Evolutionary conservation across 768 basidiomycete species (phyloP), one percentile per base, ranked within the genome.

Genomic region (Amanita pseudoporphyria): DNA sequence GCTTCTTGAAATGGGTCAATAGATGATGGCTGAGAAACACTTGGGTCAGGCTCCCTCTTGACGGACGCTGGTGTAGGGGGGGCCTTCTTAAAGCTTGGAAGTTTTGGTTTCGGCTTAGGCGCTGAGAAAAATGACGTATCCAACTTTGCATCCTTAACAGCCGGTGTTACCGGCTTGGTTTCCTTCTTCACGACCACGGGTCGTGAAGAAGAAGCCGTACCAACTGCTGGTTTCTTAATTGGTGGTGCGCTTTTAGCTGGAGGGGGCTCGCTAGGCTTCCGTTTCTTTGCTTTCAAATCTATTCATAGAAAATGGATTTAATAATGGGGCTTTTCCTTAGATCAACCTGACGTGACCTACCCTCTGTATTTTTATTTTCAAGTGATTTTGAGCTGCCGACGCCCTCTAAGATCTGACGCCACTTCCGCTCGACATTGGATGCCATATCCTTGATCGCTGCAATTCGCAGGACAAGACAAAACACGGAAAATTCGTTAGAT

Each of bases 401-500:
- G 58, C 63, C 59, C 61, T 69, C 69, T 62, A 67, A 54, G 42
- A 87, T 68, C 54, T 70, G 69, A 51, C 85, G 79, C 89, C 88
- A 91, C 71, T 81, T 81, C 60, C 79, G 79, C 68, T 88, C 87
- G 71, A 91, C 73, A 71, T 87, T 89, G 63, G 78, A 79, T 59
- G 88, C 88, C 85, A 91, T 87, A 71, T 91, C 88, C 82, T 89
- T 87, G 83, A 88, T 78, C 70, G 88, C 88, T 91, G 74, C 65
- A 65, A 63, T 70, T 61, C 55, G 48, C 55, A 57, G 62, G 59
- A 66, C 65, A 67, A 66, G 60, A 64, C 59, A 63, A 71, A 69
- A 66, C 65, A 62, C 67, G 64, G 58, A 51, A 60, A 66, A 44
- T 19, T n/a, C n/a, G 84, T 87, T 81, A 87, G 83, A 85, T 82